Conservation (phyloP, 2,329 filamentous ascomycete genomes). For the Verticillium albo-atrum region DNA sequence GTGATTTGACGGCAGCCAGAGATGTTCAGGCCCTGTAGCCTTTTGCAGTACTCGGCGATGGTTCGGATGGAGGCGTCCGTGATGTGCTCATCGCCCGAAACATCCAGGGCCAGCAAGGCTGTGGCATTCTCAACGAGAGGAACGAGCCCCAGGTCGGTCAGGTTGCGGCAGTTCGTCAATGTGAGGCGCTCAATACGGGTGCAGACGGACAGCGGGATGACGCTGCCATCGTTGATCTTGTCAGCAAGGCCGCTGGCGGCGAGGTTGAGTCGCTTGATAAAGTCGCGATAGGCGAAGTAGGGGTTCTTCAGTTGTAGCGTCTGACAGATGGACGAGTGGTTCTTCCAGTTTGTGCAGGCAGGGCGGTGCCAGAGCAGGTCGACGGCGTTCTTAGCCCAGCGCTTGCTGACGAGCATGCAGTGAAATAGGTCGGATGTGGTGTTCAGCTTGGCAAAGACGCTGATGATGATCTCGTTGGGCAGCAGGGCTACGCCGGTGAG, state of each 20-base stretch:
- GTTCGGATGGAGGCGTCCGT: constrained; percentile 76
- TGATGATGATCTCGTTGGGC: constrained; percentile 91
- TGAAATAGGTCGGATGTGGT: constrained; percentile 72
- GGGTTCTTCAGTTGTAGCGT: constrained; percentile 69
- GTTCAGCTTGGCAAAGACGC: constrained; percentile 81
- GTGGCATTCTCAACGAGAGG: constrained; percentile 74
- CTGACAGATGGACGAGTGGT: constrained; percentile 74
- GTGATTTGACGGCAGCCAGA: constrained; percentile 81
- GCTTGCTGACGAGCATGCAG: constrained; percentile 91
- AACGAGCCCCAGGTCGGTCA: constrained; percentile 81
- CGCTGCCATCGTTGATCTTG: constrained; percentile 81
- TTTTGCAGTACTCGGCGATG: constrained; percentile 75
- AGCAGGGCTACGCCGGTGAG: constrained; percentile 77
- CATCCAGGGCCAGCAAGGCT: constrained; percentile 82
- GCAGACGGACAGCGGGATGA: constrained; percentile 76
- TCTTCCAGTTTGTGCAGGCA: constrained; percentile 80
- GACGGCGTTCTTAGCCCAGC: constrained; percentile 89
- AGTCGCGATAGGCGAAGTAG: constrained; percentile 83
- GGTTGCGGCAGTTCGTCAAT: constrained; percentile 78
- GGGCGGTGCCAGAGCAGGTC: constrained; percentile 94
- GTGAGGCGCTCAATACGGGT: constrained; percentile 90
- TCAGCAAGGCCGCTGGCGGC: constrained; percentile 61
- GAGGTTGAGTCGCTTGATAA: constrained; percentile 89
- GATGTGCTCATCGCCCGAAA: constrained; percentile 79
- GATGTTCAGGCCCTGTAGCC: constrained; percentile 89